phyloP scores from a whole-genome alignment of 768 basidiomycete species.

The Nidularia sp. region DNA sequence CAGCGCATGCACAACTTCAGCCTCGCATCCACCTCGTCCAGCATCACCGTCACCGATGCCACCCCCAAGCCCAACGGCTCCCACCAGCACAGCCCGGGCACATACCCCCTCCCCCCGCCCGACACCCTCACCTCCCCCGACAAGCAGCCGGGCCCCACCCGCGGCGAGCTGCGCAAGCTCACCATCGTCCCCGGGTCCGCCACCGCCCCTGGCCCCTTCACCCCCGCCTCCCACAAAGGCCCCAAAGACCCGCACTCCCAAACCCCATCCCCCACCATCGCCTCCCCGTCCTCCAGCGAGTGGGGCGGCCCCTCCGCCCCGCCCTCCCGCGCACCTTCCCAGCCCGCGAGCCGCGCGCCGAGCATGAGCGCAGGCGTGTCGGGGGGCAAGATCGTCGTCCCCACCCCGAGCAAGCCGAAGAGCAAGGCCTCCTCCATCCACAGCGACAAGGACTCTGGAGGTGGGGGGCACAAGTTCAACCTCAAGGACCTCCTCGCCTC shows the following conservation, averaged over 20 bases:
- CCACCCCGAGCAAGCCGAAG: slow-evolving; percentile 12
- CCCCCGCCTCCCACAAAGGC: not conserved
- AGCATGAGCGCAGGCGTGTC: slow-evolving; percentile 42
- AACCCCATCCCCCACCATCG: slow-evolving; percentile 20
- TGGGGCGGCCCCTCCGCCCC: slow-evolving; percentile 50
- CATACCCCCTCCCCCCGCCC: slow-evolving; percentile 48
- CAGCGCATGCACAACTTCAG: slow-evolving; percentile 4
- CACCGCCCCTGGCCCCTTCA: slow-evolving; percentile 22
- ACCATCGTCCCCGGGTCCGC: slow-evolving; percentile 11
- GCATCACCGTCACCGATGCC: slow-evolving; percentile 9
- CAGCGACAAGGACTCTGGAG: slow-evolving; percentile 40
- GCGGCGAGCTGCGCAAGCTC: slow-evolving; percentile 38
- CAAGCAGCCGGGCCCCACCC: slow-evolving; percentile 49
- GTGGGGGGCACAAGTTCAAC: slow-evolving; percentile 68
- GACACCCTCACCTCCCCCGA: slow-evolving; percentile 41
- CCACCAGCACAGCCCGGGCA: slow-evolving; percentile 6
- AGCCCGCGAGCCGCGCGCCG: slow-evolving; percentile 40
- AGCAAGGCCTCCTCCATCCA: slow-evolving; percentile 38
- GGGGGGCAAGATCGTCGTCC: slow-evolving; percentile 24
- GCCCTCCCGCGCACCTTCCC: slow-evolving; percentile 57
- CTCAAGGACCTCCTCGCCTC: slow-evolving; percentile 75
- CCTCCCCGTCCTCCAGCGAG: slow-evolving; percentile 57
- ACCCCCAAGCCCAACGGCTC: slow-evolving; percentile 10
- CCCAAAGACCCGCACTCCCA: slow-evolving; percentile 16
- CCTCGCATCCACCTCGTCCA: slow-evolving; percentile 11